A percentile compares a stretch with the other conserved stretches of the same genome.
Evolutionary conservation across 345 rosid species (phyloP).

Genomic region (Populus pruinosa): DNA sequence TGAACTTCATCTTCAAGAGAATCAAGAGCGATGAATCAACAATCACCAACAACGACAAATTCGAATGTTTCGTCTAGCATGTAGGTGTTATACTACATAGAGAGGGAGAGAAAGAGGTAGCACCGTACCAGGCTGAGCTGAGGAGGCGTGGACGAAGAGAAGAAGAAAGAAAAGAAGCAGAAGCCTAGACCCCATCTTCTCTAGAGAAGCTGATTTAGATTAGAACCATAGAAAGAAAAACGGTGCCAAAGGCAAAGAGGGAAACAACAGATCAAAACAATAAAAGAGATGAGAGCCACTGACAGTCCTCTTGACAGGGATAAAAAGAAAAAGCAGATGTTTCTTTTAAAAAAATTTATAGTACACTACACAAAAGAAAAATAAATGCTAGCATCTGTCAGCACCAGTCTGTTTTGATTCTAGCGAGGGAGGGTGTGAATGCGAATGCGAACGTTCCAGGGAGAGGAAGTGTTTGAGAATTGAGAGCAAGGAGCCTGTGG

Average conservation of each 20-base stretch:
- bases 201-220: slow-evolving; percentile 15
- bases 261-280: not conserved
- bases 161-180: slow-evolving; percentile 29
- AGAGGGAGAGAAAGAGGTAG: not conserved
- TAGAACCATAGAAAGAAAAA: slow-evolving; percentile 23
- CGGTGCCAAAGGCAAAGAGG: slow-evolving; percentile 1
- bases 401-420: slow-evolving; percentile 2
- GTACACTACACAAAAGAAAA: no score
- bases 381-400: not conserved
- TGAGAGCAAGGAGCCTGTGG: not conserved
- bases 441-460: no score
- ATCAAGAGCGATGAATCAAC: not conserved
- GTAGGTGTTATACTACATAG: not conserved
- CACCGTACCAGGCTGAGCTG: slow-evolving; percentile 65
- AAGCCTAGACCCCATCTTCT: slow-evolving; percentile 49
- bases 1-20: not conserved
- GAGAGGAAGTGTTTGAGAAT: no score
- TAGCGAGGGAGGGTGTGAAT: not conserved
- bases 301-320: not conserved
- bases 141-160: slow-evolving; percentile 38
- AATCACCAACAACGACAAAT: slow-evolving; percentile 15
- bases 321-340: not conserved
- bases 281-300: not conserved
- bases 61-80: not conserved
- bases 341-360: not conserved